Percentiles rank a stretch among this genome's conserved stretches.
phyloP scores from a whole-genome alignment of 805 yeast genomes.

The Priceomyces castillae region DNA sequence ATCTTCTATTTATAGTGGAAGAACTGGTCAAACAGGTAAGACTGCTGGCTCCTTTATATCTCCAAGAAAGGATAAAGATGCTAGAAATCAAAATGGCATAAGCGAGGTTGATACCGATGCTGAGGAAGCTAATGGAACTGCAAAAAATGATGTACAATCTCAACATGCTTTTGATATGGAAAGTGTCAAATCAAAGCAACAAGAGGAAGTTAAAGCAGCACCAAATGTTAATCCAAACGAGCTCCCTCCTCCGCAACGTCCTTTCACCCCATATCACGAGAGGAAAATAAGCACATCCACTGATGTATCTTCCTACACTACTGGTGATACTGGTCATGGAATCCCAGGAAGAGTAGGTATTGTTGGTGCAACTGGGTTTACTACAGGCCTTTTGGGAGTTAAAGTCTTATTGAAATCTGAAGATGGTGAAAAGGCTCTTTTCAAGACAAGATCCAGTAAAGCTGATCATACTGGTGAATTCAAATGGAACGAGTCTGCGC shows the following conservation, averaged over 20 bases:
- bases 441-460: conserved; percentile 62
- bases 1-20: conserved; percentile 3
- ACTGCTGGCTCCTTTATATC: conserved; percentile 2
- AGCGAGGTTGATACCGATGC: conserved; percentile 1
- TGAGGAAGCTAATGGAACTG: neutral
- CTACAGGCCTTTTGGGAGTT: conserved; percentile 43
- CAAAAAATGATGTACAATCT: neutral
- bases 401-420: conserved; percentile 50
- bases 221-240: conserved; percentile 32
- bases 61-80: neutral
- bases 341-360: conserved; percentile 57
- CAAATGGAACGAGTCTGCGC: conserved; percentile 60
- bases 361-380: conserved; percentile 45
- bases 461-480: conserved; percentile 42
- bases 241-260: conserved; percentile 41
- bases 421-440: conserved; percentile 53
- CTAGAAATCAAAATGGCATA: conserved; percentile 1
- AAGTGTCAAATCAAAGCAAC: conserved; percentile 7
- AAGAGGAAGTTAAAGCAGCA: conserved; percentile 18
- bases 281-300: conserved; percentile 26
- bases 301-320: conserved; percentile 33
- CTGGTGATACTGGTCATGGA: conserved; percentile 27
- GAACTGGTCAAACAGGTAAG: conserved; percentile 4
- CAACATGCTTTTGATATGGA: conserved; percentile 4
- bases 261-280: conserved; percentile 19